Conservation (phyloP, 2,329 filamentous ascomycete species). For the Aspergillus sp. region DNA sequence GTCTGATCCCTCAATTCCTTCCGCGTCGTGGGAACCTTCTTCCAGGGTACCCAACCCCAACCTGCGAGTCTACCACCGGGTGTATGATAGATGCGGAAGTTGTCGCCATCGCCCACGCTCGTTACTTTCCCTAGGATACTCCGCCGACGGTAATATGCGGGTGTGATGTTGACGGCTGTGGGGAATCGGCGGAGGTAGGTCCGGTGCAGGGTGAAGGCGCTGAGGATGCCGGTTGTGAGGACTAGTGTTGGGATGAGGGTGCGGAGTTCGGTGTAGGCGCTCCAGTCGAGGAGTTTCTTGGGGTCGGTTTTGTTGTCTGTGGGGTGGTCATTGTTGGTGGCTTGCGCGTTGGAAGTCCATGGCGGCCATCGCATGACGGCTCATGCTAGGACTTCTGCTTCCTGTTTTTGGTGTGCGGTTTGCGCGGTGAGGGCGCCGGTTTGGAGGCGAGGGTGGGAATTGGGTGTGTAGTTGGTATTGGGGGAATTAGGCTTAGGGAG, state of each 20-base stretch:
- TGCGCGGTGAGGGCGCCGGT: not conserved
- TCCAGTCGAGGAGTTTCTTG: slow-evolving; percentile 45
- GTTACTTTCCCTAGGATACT: slow-evolving; percentile 85
- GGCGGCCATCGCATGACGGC: slow-evolving; percentile 53
- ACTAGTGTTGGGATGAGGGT: slow-evolving; percentile 42
- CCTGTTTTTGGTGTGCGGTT: not conserved
- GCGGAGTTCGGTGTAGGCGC: slow-evolving; percentile 38
- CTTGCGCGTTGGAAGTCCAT: slow-evolving; percentile 45
- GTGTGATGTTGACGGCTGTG: slow-evolving; percentile 71
- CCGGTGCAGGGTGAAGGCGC: slow-evolving; percentile 39
- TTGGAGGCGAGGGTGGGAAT: slow-evolving; percentile 1
- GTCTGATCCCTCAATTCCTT: slow-evolving; percentile 74
- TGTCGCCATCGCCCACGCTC: slow-evolving; percentile 93
- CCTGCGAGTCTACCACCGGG: slow-evolving; percentile 84
- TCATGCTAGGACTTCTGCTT: slow-evolving; percentile 26
- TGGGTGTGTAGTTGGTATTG: not conserved
- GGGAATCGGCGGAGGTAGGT: slow-evolving; percentile 81
- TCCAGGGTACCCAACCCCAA: slow-evolving; percentile 83
- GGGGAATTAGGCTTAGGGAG: not conserved
- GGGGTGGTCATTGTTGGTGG: slow-evolving; percentile 40
- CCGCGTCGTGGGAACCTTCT: slow-evolving; percentile 69
- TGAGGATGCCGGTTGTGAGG: slow-evolving; percentile 42
- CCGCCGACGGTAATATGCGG: slow-evolving; percentile 71
- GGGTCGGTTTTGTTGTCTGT: slow-evolving; percentile 40
- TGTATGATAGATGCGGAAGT: slow-evolving; percentile 92